Evolutionary conservation across 164 flowering plant species (phyloP), one percentile per base, ranked within the genome.

Genomic region (Chloranthus sessilifolius): DNA sequence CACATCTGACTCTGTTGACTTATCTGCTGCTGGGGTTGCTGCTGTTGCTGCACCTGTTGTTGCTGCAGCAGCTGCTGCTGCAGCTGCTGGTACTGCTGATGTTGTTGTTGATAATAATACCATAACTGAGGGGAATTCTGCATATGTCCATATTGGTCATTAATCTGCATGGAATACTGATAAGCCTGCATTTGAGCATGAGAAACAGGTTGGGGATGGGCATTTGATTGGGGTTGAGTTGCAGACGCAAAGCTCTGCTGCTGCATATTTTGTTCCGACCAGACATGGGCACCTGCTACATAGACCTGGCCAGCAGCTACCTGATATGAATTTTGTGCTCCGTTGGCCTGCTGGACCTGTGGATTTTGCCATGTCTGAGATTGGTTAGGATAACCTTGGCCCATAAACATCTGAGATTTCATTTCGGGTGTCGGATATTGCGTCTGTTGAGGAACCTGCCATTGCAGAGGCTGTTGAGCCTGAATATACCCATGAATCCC

Each of bases 71-170:
- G 50, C 12, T 43, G 63, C 35, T 57, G 66, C 29, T 60, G 76
- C 12, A 55, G 76, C 16, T 56, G 74, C 7, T 39, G 78, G 39
- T 66, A 80, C 50, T 82, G 85, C 50, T 77, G 80, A 51, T 76
- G 69, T 62, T 76, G 78, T 52, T 76, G 69, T 62, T 76, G 78
- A 52, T 82, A 78, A 57, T 82, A 72, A 35, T 84, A 81, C 83
- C 81, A 77, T 75, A 83, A 74, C 35, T 82, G 85, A 57, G 68
- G 41, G 27, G 23, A 56, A 56, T 53, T 67, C 53, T 71, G 80
- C 55, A 60, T 33, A 45, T 60, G 46, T 39, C 63, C 74, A 47
- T 56, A 50, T 26, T 70, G 79, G 56, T 53, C 67, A 47, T 29
- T 64, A 53, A 59, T 60, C 61, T 61, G 83, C 47, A 44, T 25